Evolutionary conservation across 805 yeast genomes (phyloP), one percentile per base, ranked within the genome.

Genomic region (Zygosaccharomyces bisporus): DNA sequence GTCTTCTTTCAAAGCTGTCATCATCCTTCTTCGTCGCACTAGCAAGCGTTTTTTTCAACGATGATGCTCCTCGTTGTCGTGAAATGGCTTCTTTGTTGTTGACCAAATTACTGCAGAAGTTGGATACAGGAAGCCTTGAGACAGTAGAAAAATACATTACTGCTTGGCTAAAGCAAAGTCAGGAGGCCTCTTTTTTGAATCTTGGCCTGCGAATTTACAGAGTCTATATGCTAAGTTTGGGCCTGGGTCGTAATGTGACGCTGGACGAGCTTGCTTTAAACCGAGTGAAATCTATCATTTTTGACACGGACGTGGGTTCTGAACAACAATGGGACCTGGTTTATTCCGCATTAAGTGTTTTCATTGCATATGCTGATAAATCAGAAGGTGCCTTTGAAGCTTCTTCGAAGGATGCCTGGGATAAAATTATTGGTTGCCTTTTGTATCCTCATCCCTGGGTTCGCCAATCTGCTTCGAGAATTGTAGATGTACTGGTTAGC

Each of bases 361-460:
- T 81, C 33, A 61, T 72, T 4, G 60, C 72, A 0, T 60, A 76
- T 25, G 66, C 70, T 23, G 70, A 71, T 38, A 63, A 68, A 18
- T 55, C 65, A 25, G 71, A 69, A 31, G 44, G 49, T 0, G 52
- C 56, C 4, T 69, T 69, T 37, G 43, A 48, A 3, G 30, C 40
- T 1, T 56, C 53, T 2, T 71, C 68, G 54, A 70, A 65, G 36
- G 14, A 19, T 0, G 54, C 75, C 6, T 85, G 91, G 89, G 53
- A 61, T 2, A 60, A 64, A 13, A 64, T 84, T 2, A 69, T 77
- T 18, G 74, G 73, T 3, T 65, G 80, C 21, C 70, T 89, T 43
- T 68, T 90, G 41, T 90, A 78, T 60, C 97, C 97, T 2, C 97
- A 90, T 64, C 74, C 93, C 1, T 90, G 98, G 98, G 84, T 90